Conservation (phyloP, 1,284 basidiomycete species). For the Omphalotus olearius region DNA sequence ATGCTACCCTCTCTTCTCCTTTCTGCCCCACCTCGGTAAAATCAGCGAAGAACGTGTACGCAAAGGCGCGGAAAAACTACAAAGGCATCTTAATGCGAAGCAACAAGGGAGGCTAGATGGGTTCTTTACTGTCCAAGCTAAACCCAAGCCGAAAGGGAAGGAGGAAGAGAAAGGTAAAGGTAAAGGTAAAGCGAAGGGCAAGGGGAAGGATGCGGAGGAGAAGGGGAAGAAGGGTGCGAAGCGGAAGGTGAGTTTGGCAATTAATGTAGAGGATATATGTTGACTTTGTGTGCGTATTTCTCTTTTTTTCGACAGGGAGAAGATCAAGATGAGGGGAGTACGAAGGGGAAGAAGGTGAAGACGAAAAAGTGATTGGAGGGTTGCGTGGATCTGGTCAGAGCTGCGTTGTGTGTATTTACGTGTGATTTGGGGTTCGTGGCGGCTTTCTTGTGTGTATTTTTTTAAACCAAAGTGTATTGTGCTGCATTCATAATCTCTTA, state of each 20-base stretch:
- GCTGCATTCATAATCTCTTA: no score
- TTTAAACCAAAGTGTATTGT: no score
- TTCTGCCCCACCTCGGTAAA: not conserved
- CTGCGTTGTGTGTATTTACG: no score
- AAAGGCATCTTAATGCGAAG: constrained; percentile 85
- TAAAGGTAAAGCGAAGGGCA: constrained; percentile 17
- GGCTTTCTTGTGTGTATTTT: no score
- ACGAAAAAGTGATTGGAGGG: constrained; percentile 34
- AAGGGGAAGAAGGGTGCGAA: constrained; percentile 43
- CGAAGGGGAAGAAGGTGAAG: constrained; percentile 42
- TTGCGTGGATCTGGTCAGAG: no score
- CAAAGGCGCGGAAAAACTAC: constrained; percentile 90
- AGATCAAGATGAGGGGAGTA: constrained; percentile 30
- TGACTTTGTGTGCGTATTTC: constrained; percentile 7
- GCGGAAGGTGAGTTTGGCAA: constrained; percentile 4
- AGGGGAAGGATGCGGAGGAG: constrained; percentile 12
- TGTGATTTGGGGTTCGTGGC: no score
- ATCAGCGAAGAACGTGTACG: constrained; percentile 92
- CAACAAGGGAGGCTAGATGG: constrained; percentile 96
- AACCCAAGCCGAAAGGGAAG: constrained; percentile 43
- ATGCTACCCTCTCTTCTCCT: not conserved
- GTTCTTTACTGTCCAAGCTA: constrained; percentile 73
- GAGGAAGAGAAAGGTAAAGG: constrained; percentile 25
- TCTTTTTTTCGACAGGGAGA: constrained; percentile 28
- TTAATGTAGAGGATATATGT: not conserved